A percentile compares a stretch with the other conserved stretches of the same genome.
Evolutionary conservation across 768 basidiomycete species (phyloP).

Genomic region (Agrocybe pediades): DNA sequence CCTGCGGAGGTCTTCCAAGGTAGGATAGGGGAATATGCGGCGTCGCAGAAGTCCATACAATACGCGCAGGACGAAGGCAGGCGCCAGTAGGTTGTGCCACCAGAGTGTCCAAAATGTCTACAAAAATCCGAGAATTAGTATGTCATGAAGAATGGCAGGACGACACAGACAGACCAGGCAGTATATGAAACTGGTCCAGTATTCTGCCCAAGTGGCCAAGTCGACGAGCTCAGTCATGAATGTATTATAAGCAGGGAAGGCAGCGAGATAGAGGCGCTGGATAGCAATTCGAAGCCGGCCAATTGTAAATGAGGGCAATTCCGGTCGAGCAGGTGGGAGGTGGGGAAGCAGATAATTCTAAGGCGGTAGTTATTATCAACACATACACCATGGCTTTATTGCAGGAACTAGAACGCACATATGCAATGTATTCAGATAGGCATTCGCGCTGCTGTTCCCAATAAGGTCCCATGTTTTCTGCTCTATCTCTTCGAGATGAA

Average conservation of each 20-base stretch:
- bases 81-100: conserved; percentile 58
- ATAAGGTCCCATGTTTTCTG: background rate
- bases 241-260: conserved; percentile 49
- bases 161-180: conserved; percentile 47
- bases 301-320: conserved; percentile 52
- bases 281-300: conserved; percentile 50
- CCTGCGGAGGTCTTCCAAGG: conserved; percentile 51
- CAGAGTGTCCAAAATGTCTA: conserved; percentile 68
- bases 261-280: conserved; percentile 57
- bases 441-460: conserved; percentile 2
- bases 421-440: conserved; percentile 29
- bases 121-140: background rate
- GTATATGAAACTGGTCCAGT: conserved; percentile 43
- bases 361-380: background rate
- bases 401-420: conserved; percentile 13
- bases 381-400: conserved; percentile 1
- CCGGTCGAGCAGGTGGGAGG: conserved; percentile 43
- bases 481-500: background rate
- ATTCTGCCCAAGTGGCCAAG: conserved; percentile 60
- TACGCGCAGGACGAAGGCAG: conserved; percentile 50
- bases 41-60: conserved; percentile 50
- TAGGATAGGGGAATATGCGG: conserved; percentile 56
- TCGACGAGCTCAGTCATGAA: conserved; percentile 38
- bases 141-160: background rate
- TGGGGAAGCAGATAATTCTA: conserved; percentile 45